These are phyloP conservation scores for Polytolypa hystricis DNA, from an alignment of 2,329 filamentous ascomycete genomes.

Conservation along the genomic window DNA sequence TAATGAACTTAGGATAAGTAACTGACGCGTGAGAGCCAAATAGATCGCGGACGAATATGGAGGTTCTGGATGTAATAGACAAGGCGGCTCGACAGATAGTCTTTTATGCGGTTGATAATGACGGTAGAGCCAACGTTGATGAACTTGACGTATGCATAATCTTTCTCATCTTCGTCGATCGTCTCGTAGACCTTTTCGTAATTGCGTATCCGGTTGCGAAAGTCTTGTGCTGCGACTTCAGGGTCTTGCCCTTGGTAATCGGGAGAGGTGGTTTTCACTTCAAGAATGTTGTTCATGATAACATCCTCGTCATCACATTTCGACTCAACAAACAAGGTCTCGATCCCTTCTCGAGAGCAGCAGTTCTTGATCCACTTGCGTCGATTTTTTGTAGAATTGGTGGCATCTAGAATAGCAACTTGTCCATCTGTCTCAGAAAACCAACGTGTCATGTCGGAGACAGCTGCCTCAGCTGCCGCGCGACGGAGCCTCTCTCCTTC, in stretches of 20 bases:
- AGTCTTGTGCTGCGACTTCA: constrained; percentile 79
- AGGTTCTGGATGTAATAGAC: constrained; percentile 99
- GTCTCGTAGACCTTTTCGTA: constrained; percentile 97
- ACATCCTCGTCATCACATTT: constrained; percentile 92
- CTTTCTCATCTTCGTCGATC: constrained; percentile 76
- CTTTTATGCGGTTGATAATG: constrained; percentile 94
- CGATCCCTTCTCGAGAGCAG: constrained; percentile 64
- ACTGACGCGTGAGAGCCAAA: constrained; percentile 86
- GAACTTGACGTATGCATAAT: constrained; percentile 92
- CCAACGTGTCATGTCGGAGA: constrained; percentile 90
- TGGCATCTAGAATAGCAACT: constrained; percentile 91
- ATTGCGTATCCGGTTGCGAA: constrained; percentile 86
- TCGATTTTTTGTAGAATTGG: constrained; percentile 84
- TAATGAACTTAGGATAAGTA: not conserved
- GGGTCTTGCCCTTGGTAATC: constrained; percentile 93
- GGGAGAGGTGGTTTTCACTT: constrained; percentile 92
- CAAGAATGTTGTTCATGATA: constrained; percentile 96
- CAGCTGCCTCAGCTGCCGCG: constrained; percentile 81
- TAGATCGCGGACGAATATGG: constrained; percentile 90
- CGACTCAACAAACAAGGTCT: constrained; percentile 92
- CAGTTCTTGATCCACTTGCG: constrained; percentile 83
- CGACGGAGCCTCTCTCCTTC: constrained; percentile 83
- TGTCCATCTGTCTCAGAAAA: constrained; percentile 66
- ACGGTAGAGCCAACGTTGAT: constrained; percentile 93
- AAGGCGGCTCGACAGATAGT: constrained; percentile 90